Conservation (phyloP, 805 yeast genomes). For the Hyphopichia homilentoma region DNA sequence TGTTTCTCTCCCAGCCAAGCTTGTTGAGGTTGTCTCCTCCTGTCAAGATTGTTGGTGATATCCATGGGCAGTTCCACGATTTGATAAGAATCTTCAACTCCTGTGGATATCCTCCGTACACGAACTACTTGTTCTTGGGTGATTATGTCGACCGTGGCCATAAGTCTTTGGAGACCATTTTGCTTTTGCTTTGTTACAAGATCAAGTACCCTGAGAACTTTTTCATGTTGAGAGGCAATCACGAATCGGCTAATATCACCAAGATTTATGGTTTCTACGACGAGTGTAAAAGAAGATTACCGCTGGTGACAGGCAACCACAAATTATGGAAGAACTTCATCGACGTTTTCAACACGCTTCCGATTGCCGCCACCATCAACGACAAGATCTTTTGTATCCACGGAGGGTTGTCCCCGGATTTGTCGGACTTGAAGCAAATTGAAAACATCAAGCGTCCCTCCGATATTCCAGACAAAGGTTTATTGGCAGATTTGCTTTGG, state of each 20-base stretch:
- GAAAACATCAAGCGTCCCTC: slow-evolving; percentile 74
- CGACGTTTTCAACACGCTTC: slow-evolving; percentile 56
- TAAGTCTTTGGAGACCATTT: slow-evolving; percentile 53
- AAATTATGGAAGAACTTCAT: slow-evolving; percentile 51
- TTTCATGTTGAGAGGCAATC: slow-evolving; percentile 58
- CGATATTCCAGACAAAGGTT: slow-evolving; percentile 77
- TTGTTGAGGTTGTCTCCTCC: slow-evolving; percentile 68
- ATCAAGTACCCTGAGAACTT: slow-evolving; percentile 59
- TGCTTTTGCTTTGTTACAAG: slow-evolving; percentile 49
- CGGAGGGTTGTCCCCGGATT: slow-evolving; percentile 75
- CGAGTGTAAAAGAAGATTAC: slow-evolving; percentile 54
- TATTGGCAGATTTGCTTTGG: slow-evolving; percentile 77
- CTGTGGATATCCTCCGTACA: slow-evolving; percentile 58
- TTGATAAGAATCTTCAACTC: slow-evolving; percentile 50
- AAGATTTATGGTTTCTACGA: slow-evolving; percentile 60
- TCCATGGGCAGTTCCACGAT: slow-evolving; percentile 66
- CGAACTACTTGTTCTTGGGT: slow-evolving; percentile 54
- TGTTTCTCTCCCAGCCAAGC: slow-evolving; percentile 63
- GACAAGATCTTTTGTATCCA: slow-evolving; percentile 58
- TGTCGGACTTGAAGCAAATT: slow-evolving; percentile 62
- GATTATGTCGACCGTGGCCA: slow-evolving; percentile 61
- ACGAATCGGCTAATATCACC: slow-evolving; percentile 56
- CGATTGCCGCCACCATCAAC: slow-evolving; percentile 59
- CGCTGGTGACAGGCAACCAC: slow-evolving; percentile 15
- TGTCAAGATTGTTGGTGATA: slow-evolving; percentile 80